A percentile compares a stretch with the other conserved stretches of the same genome.
Evolutionary conservation across 345 rosid species (phyloP).

Genomic region (Arabis alpina): DNA sequence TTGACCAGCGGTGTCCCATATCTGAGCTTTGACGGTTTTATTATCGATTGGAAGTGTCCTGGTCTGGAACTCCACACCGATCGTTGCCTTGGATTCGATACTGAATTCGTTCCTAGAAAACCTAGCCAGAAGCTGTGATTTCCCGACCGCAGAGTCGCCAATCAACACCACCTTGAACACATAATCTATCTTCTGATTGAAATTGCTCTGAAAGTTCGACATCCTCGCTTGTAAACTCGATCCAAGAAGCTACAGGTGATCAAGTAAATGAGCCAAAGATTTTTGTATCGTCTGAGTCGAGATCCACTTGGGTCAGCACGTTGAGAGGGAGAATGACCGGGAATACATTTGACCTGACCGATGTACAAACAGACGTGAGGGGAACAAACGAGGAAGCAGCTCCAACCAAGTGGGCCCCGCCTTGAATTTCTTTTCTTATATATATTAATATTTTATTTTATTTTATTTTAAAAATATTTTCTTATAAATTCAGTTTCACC

Average conservation of each 20-base stretch:
- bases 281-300: not conserved
- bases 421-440: not conserved
- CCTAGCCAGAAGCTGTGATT: slow-evolving; percentile 74
- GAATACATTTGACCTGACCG: not conserved
- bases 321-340: slow-evolving; percentile 13
- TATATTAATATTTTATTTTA: too few relatives aligned
- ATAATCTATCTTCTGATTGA: slow-evolving; percentile 64
- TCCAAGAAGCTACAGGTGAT: not conserved
- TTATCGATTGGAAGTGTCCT: slow-evolving; percentile 60
- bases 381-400: slow-evolving; percentile 30
- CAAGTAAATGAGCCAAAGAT: not conserved
- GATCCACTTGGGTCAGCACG: slow-evolving; percentile 25
- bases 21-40: slow-evolving; percentile 73
- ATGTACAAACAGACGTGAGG: slow-evolving; percentile 9
- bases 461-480: too few relatives aligned
- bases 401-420: slow-evolving; percentile 25
- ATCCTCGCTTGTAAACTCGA: slow-evolving; percentile 21
- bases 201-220: slow-evolving; percentile 51
- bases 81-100: slow-evolving; percentile 68
- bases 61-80: slow-evolving; percentile 73
- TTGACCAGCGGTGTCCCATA: slow-evolving; percentile 88
- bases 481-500: too few relatives aligned
- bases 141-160: slow-evolving; percentile 77
- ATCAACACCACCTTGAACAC: slow-evolving; percentile 68
- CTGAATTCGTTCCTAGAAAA: slow-evolving; percentile 66